A percentile compares a stretch with the other conserved stretches of the same genome.
These are phyloP conservation scores for Collybiopsis confluens DNA, from an alignment of 768 basidiomycete genomes.

Conservation along the genomic window DNA sequence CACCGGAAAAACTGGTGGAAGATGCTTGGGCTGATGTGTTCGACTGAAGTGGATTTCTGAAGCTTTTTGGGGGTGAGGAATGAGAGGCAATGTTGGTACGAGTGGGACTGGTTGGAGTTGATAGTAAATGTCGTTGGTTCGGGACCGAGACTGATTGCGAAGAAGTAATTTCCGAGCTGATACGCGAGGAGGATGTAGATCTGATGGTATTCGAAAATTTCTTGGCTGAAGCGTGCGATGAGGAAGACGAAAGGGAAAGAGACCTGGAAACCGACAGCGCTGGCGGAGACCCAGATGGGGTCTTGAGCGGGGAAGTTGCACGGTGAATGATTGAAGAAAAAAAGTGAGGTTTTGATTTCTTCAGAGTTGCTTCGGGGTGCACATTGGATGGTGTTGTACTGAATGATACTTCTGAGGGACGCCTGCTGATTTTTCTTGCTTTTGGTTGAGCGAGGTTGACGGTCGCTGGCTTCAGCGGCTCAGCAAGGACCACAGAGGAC, in stretches of 20 bases:
- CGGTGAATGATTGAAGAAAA: neutral
- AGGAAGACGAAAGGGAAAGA: neutral
- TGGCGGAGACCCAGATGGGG: neutral
- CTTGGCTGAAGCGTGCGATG: constrained; percentile 12
- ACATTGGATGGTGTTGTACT: neutral
- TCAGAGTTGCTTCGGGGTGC: neutral
- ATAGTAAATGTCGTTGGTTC: neutral
- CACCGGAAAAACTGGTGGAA: constrained; percentile 16
- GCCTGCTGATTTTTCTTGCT: neutral
- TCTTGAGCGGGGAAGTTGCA: neutral
- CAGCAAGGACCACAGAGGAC: constrained; percentile 5
- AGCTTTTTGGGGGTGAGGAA: neutral
- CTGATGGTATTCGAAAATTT: constrained; percentile 26
- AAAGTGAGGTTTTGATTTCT: neutral
- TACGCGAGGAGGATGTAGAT: neutral
- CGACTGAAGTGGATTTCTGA: neutral
- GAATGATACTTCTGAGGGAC: neutral
- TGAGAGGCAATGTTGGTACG: neutral
- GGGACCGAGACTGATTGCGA: neutral
- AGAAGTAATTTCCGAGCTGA: neutral
- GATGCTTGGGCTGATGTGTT: constrained; percentile 9
- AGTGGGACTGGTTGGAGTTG: constrained; percentile 5
- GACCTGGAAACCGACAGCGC: no score
- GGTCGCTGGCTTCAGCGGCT: neutral
- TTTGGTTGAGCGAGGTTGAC: neutral